These are phyloP conservation scores for Blastocladiella emersonii DNA, from an alignment of 371 early-diverging fungal species.

Conservation along the genomic window DNA sequence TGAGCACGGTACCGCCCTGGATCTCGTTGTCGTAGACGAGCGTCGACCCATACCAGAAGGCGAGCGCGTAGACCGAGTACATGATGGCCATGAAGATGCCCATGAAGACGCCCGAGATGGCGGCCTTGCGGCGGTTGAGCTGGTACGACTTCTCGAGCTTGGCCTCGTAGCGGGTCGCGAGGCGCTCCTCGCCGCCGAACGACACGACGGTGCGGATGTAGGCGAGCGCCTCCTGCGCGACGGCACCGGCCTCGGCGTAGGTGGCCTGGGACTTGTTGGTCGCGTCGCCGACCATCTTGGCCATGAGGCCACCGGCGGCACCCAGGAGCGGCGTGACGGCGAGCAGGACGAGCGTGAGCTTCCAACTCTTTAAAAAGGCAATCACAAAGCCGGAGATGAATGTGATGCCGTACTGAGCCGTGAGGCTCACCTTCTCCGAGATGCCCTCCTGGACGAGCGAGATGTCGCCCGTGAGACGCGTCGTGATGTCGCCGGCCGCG, in stretches of 20 bases:
- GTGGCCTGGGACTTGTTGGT: conserved; percentile 15
- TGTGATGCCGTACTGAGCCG: conserved; percentile 47
- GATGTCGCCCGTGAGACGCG: conserved; percentile 20
- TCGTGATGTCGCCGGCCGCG: conserved; percentile 27
- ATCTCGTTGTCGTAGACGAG: conserved; percentile 32
- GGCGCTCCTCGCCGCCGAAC: conserved; percentile 62
- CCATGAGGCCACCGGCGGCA: conserved; percentile 17
- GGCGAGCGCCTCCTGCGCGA: conserved; percentile 74
- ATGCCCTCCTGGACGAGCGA: conserved; percentile 61
- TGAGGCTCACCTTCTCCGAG: conserved; percentile 66
- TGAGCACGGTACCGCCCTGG: conserved; percentile 34
- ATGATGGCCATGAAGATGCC: conserved; percentile 47
- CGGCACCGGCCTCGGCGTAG: conserved; percentile 62
- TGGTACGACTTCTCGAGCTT: conserved; percentile 11
- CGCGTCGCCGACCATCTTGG: conserved; percentile 17
- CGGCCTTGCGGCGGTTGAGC: conserved; percentile 27
- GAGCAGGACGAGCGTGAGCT: conserved; percentile 66
- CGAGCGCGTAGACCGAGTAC: conserved; percentile 52
- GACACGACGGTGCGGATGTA: conserved; percentile 77
- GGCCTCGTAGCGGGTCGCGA: conserved; percentile 40
- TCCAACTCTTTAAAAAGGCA: conserved; percentile 69
- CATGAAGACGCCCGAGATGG: conserved; percentile 16
- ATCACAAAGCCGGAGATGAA: conserved; percentile 62
- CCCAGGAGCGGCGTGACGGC: conserved; percentile 31
- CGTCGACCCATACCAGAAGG: conserved; percentile 64